Conservation (phyloP, 169 alveolate genomes). For the Cryptosporidium sp. region DNA sequence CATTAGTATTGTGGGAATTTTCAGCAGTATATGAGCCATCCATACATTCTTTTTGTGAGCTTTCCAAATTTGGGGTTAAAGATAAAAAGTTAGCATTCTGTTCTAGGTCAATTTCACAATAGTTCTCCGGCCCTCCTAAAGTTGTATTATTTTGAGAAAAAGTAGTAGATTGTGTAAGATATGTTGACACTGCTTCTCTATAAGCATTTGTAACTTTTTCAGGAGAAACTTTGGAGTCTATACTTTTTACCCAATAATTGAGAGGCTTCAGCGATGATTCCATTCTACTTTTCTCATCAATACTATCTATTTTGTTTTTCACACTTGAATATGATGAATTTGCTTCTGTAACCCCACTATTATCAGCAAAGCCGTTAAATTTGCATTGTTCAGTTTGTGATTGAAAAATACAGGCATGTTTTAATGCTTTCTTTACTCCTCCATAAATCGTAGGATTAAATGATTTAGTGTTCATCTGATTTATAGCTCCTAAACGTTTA, state of each 20-base stretch:
- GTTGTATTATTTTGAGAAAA: slow-evolving; percentile 11
- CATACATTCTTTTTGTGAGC: neutral
- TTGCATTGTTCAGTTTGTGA: slow-evolving; percentile 68
- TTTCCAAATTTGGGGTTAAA: neutral
- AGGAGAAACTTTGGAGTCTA: slow-evolving; percentile 59
- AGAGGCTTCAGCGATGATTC: slow-evolving; percentile 44
- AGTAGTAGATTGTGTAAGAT: slow-evolving; percentile 34
- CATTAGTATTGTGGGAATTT: neutral
- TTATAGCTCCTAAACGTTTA: slow-evolving; percentile 44
- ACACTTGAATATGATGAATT: neutral
- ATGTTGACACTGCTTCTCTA: slow-evolving; percentile 76
- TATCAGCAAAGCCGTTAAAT: slow-evolving; percentile 10
- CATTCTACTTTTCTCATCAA: slow-evolving; percentile 1
- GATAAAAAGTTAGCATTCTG: neutral
- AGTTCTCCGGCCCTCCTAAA: neutral
- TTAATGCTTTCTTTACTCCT: slow-evolving; percentile 69
- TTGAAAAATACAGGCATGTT: slow-evolving; percentile 73
- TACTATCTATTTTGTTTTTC: neutral
- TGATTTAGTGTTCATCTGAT: slow-evolving; percentile 71
- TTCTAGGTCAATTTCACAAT: neutral
- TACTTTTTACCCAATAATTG: slow-evolving; percentile 64
- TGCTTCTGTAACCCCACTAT: neutral
- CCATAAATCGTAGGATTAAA: slow-evolving; percentile 73
- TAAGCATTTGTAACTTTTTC: slow-evolving; percentile 67
- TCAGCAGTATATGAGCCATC: neutral